Evolutionary conservation across 805 yeast genomes (phyloP).

Genomic region (Wickerhamiella spandovensis): DNA sequence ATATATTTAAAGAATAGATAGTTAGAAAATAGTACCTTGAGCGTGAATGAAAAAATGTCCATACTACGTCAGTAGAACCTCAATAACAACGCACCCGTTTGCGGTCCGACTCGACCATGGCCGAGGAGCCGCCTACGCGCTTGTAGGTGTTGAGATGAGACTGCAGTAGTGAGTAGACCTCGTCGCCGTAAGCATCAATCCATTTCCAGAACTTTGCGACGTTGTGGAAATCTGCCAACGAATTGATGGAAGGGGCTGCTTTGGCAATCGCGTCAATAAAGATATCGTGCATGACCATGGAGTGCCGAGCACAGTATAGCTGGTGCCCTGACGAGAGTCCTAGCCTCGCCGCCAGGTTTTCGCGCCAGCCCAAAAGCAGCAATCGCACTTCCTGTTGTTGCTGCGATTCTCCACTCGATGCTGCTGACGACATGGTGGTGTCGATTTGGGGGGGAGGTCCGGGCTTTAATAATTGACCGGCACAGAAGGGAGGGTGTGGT

Average conservation of each 20-base stretch:
- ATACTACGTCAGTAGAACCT: too few species aligned
- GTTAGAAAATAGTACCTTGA: too few species aligned
- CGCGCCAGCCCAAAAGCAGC: slow-evolving; percentile 14
- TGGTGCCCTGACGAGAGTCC: slow-evolving; percentile 17
- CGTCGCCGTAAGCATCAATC: slow-evolving; percentile 20
- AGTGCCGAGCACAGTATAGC: slow-evolving; percentile 19
- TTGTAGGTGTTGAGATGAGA: slow-evolving; percentile 16
- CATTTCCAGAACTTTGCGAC: slow-evolving; percentile 22
- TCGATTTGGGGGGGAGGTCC: not conserved
- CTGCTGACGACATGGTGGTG: not conserved
- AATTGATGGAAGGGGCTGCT: slow-evolving; percentile 16
- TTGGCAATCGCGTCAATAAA: slow-evolving; percentile 20
- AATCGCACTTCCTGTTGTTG: slow-evolving; percentile 3
- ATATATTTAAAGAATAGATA: not conserved
- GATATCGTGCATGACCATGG: slow-evolving; percentile 21
- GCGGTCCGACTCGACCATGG: not conserved
- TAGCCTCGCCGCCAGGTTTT: slow-evolving; percentile 10
- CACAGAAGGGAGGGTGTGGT: not conserved
- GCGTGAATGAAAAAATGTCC: too few species aligned
- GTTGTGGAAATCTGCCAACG: slow-evolving; percentile 15
- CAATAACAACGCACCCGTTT: slow-evolving; percentile 1
- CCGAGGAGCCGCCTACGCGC: not conserved
- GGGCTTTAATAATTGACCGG: not conserved
- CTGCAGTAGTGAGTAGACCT: slow-evolving; percentile 17
- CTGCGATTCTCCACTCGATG: not conserved